Percentiles rank a stretch among this genome's conserved stretches.
Evolutionary conservation across 495 filamentous ascomycete species (phyloP).

Genomic region (Podospora appendiculata): DNA sequence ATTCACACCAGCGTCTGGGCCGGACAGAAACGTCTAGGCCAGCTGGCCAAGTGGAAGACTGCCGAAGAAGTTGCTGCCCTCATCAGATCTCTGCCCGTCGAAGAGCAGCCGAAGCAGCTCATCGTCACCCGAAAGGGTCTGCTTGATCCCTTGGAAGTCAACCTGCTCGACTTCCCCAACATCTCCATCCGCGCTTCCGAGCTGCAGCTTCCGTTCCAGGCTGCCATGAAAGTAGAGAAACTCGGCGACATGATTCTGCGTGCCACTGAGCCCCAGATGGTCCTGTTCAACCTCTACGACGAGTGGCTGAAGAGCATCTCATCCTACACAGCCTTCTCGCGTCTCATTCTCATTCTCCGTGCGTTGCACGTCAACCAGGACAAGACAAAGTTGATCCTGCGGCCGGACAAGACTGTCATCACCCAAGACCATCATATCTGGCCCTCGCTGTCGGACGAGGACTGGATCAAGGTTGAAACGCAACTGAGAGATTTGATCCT

Average conservation of each 20-base stretch:
- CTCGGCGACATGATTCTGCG: constrained; percentile 98
- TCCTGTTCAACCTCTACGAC: constrained; percentile 97
- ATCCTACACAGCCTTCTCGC: constrained; percentile 97
- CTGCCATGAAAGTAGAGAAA: constrained; percentile 99
- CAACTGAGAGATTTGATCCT: constrained; percentile 92
- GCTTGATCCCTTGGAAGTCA: constrained; percentile 94
- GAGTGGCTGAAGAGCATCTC: constrained; percentile 99
- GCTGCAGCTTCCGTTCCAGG: constrained; percentile 96
- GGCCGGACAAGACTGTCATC: constrained; percentile 98
- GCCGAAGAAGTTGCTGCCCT: constrained; percentile 98
- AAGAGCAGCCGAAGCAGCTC: constrained; percentile 98
- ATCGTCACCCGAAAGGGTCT: constrained; percentile 98
- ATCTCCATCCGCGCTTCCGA: constrained; percentile 98
- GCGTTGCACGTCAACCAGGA: constrained; percentile 97
- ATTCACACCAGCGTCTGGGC: constrained; percentile 99
- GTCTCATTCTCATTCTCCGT: constrained; percentile 88
- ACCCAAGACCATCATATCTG: constrained; percentile 99
- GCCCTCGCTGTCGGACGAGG: constrained; percentile 89
- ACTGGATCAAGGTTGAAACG: constrained; percentile 98
- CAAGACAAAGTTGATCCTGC: constrained; percentile 93
- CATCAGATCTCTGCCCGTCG: constrained; percentile 92
- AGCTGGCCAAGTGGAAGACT: constrained; percentile 99
- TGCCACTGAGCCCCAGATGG: constrained; percentile 98
- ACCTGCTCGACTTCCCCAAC: constrained; percentile 96
- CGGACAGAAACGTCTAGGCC: constrained; percentile 97